Evolutionary conservation across 2,329 filamentous ascomycete species (phyloP).

Genomic region (Fusarium tricinctum): DNA sequence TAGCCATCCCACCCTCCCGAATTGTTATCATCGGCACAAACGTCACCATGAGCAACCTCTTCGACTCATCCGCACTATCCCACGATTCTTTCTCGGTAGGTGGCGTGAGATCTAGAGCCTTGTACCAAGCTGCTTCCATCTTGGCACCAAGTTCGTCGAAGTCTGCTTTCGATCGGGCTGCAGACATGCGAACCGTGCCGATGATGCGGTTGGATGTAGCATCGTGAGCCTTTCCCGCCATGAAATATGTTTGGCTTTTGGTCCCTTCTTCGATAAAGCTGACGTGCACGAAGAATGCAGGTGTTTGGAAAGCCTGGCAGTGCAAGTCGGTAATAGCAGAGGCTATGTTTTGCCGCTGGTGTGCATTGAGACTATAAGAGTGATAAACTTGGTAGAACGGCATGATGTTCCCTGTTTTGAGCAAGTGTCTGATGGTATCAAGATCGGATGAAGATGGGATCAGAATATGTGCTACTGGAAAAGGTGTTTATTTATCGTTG

Average conservation of each 20-base stretch:
- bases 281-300: conserved; percentile 39
- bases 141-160: conserved; percentile 33
- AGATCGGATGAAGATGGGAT: not conserved
- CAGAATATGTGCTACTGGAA: not conserved
- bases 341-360: conserved; percentile 28
- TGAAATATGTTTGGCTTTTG: conserved; percentile 24
- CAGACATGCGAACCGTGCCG: conserved; percentile 34
- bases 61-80: conserved; percentile 7
- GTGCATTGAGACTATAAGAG: conserved; percentile 20
- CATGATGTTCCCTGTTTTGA: conserved; percentile 8
- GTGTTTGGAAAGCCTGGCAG: conserved; percentile 33
- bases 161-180: conserved; percentile 8
- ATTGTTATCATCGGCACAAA: conserved; percentile 38
- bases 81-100: conserved; percentile 5
- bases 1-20: conserved; percentile 38
- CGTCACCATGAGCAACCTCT: conserved; percentile 28
- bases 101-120: not conserved
- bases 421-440: not conserved
- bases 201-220: conserved; percentile 33
- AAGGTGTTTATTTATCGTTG: not conserved
- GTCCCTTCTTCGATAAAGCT: conserved; percentile 23
- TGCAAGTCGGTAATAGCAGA: conserved; percentile 31
- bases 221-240: conserved; percentile 21
- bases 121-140: conserved; percentile 35
- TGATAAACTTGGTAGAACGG: conserved; percentile 41